Evolutionary conservation across 2,329 filamentous ascomycete species (phyloP).

Genomic region (Mycosphaerella sp.): DNA sequence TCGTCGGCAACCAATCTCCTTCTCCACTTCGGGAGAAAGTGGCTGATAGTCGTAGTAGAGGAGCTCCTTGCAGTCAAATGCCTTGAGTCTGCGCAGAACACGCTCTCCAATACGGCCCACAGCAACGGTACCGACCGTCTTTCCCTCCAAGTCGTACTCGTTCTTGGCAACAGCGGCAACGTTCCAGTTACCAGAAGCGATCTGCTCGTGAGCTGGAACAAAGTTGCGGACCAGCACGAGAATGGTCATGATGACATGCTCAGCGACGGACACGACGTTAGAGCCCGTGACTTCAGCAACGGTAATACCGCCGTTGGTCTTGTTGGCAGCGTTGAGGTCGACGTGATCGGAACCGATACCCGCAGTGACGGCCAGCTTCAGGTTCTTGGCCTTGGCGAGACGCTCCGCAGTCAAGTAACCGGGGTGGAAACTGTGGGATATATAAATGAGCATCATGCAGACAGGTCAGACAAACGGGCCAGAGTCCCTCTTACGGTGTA

Average conservation of each 20-base stretch:
- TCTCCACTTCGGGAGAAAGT: constrained; percentile 73
- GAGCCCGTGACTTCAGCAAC: constrained; percentile 97
- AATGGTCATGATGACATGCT: constrained; percentile 99
- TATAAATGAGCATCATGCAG: neutral
- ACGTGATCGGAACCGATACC: constrained; percentile 99
- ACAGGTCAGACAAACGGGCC: neutral
- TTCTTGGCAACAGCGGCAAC: constrained; percentile 96
- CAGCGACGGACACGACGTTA: constrained; percentile 97
- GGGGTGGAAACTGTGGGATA: constrained; percentile 74
- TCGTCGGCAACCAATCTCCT: constrained; percentile 90
- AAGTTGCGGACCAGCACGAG: constrained; percentile 96
- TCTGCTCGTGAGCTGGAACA: constrained; percentile 91
- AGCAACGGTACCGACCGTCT: constrained; percentile 95
- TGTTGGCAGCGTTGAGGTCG: constrained; percentile 94
- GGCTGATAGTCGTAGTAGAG: constrained; percentile 99
- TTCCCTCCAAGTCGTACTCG: constrained; percentile 94
- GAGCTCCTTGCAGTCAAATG: constrained; percentile 99
- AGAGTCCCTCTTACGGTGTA: constrained; percentile 61
- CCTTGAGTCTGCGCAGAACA: constrained; percentile 89
- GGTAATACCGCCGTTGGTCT: constrained; percentile 94
- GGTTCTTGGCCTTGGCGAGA: constrained; percentile 95
- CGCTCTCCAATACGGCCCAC: constrained; percentile 98
- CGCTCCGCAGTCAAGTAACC: constrained; percentile 96
- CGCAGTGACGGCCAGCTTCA: constrained; percentile 94
- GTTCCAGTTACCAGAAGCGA: constrained; percentile 84